phyloP scores from a whole-genome alignment of 306 rosid genomes.

The Prosopis cineraria region DNA sequence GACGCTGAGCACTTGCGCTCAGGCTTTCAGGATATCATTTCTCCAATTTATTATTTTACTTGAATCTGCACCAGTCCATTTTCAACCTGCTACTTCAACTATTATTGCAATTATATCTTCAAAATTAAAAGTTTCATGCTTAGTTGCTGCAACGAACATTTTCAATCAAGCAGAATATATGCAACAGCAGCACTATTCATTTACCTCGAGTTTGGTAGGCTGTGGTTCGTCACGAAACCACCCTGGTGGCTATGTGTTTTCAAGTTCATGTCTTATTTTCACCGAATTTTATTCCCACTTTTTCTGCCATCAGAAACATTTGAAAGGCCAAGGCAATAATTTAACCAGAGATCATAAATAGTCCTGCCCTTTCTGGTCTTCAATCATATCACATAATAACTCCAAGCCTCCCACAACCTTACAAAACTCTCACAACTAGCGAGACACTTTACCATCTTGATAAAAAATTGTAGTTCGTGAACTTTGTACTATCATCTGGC shows the following conservation, averaged over 20 bases:
- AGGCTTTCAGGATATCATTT: not conserved
- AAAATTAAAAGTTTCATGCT: not conserved
- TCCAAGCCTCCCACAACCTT: not conserved
- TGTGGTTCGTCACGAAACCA: not conserved
- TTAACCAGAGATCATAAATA: not conserved
- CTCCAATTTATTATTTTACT: slow-evolving; percentile 14
- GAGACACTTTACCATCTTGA: not conserved
- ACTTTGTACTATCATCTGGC: not conserved
- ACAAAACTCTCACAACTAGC: not conserved
- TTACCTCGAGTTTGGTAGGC: not conserved
- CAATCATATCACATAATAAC: not conserved
- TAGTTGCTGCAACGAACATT: not conserved
- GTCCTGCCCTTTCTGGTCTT: not conserved
- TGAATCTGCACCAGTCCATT: not conserved
- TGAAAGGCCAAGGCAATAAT: not conserved
- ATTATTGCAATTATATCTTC: not conserved
- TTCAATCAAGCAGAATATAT: not conserved
- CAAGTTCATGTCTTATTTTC: not conserved
- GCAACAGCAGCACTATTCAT: not conserved
- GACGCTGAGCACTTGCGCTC: not conserved
- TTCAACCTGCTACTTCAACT: not conserved
- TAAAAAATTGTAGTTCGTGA: not conserved
- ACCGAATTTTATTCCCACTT: not conserved
- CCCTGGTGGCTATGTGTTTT: not conserved
- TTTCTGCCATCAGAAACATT: not conserved